Evolutionary conservation across 2,329 filamentous ascomycete species (phyloP), one percentile per base, ranked within the genome.

Genomic region (Stemphylium vesicarium): DNA sequence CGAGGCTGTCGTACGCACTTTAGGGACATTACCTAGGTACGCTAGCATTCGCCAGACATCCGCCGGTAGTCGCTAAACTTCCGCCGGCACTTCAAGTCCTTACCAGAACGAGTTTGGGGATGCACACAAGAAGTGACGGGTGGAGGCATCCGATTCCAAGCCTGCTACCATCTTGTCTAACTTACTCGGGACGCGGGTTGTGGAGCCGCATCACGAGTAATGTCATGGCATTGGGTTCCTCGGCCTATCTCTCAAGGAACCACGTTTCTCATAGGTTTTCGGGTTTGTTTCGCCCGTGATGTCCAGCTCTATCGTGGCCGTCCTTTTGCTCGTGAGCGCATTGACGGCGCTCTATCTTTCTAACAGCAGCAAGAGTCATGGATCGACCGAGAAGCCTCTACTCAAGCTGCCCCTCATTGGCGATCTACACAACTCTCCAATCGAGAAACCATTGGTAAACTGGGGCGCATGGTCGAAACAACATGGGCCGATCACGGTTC

Each of bases 331-430:
- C 29, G 40, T 55, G 35, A 18, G 52, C 29, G 40, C 35, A 26
- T 40, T 55, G 20, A 35, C 47, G n/a, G 24, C 22, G 37, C n/a
- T 51, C 16, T 46, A 55, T 15, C 22, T 46, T 39, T 55, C 32
- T 22, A 24, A 11, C 35, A 46, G 36, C 33, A 37, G 44, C 12
- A 53, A 42, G 20, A 26, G 38, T 11, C 36, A 12, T 26, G 40
- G 50, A 46, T 35, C 35, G 20, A 35, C 4, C 29, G 39, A 45
- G 13, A 49, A 49, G 31, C 35, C 54, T n/a, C 45, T 50, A 15
- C 50, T 52, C 35, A 57, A 54, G 37, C 35, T 57, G 12, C 50
- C 54, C 13, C 54, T 57, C 18, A 57, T 57, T 29, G 24, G 54
- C 22, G 54, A 57, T 38, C 35, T 57, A 18, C 54, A 57, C 37